phyloP scores from a whole-genome alignment of 371 early-diverging fungal genomes.

The Mortierella sp. region DNA sequence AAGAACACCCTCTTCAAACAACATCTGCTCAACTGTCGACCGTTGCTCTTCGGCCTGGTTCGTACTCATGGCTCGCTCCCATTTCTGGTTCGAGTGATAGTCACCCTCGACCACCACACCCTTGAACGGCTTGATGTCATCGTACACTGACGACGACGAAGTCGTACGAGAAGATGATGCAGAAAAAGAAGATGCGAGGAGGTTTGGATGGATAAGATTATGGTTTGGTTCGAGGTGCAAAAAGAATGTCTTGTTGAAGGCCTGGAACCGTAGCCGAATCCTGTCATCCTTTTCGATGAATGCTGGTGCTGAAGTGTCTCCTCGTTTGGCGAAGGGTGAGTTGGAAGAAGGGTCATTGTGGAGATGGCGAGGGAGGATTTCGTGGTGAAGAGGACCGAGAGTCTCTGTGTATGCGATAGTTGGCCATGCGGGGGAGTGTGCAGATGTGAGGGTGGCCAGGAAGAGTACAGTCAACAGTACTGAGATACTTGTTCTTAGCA shows the following conservation, averaged over 20 bases:
- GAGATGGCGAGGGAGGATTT: conserved; percentile 28
- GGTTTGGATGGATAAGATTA: conserved; percentile 78
- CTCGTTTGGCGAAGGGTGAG: not conserved
- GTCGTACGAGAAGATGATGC: not conserved
- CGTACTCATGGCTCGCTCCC: conserved; percentile 46
- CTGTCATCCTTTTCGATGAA: conserved; percentile 64
- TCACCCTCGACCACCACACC: conserved; percentile 65
- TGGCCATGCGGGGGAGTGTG: conserved; percentile 48
- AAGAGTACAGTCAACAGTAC: not conserved
- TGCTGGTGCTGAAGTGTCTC: not conserved
- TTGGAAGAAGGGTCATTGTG: not conserved
- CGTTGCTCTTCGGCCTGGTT: conserved; percentile 36
- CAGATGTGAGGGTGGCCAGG: conserved; percentile 6
- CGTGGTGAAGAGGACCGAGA: conserved; percentile 35
- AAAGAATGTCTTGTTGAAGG: conserved; percentile 80
- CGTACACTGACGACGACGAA: conserved; percentile 46
- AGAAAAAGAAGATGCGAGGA: not conserved
- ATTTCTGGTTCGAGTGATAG: conserved; percentile 50
- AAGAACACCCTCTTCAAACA: conserved; percentile 61
- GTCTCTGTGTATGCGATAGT: conserved; percentile 44
- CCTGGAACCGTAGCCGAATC: conserved; percentile 71
- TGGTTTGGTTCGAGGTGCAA: conserved; percentile 82
- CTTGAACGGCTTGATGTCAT: conserved; percentile 73
- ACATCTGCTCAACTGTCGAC: conserved; percentile 46
- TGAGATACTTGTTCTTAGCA: not conserved